Base-by-base conservation (phyloP, 441 rosid species). In the Erodium texanum region DNA sequence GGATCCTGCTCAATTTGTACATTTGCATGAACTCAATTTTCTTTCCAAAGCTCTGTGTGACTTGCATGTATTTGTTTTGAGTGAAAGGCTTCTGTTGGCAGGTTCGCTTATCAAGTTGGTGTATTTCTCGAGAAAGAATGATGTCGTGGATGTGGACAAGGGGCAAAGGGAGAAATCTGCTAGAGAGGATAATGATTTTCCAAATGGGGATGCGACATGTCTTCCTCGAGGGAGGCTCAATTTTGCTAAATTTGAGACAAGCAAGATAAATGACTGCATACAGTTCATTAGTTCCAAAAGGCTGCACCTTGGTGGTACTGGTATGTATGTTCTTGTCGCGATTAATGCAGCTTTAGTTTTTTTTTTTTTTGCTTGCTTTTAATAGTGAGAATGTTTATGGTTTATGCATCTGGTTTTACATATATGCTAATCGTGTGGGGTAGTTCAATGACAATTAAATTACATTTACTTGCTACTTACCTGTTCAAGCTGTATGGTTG, bases 241-340 rank as follows among this genome's bases (percentile, higher is more conserved):
- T 80, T 90, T 93, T 66, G 88, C 89, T 1, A 93, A 81, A 74
- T 90, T 93, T 58, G 97, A 93, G 78, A 93, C 98, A 5, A 78
- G 77, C 86, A 88, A 90, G 70, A 90, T 93, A 62, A 72, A 80
- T 73, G 97, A 88, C 64, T 90, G 96, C 79, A 62, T 93, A 56
- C 89, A 90, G 66, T 90, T 88, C 62, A 90, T 93, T 64, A 76
- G 54, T 18, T 79, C 80, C 68, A 82, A 80, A 68, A 84, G 80
- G 68, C 93, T 90, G 74, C 82, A 75, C 52, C 71, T 77, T 62
- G 81, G 79, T 14, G 50, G 50, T 12, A 43, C 12, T 22, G 85
- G 97, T 41, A 41, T 41, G 48, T 41, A 8, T 7, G 59, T 52
- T n/a, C 10, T 52, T 16, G 22, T 52, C 0, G 3, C 10, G 61